phyloP scores from a whole-genome alignment of 345 rosid genomes.

The Eucalyptus erythrocorys region DNA sequence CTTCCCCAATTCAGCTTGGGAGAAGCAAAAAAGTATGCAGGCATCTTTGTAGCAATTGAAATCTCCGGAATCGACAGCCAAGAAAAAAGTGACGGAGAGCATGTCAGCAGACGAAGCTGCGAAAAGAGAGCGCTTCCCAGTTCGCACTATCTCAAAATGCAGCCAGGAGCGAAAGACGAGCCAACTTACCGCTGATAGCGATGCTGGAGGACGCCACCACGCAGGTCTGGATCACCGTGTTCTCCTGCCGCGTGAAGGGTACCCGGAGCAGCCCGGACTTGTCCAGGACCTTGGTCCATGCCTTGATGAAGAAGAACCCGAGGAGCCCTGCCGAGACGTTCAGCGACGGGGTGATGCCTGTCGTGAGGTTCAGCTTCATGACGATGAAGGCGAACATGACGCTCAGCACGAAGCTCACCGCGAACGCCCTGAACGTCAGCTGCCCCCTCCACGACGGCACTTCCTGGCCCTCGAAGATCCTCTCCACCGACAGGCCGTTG shows the following conservation, averaged over 20 bases:
- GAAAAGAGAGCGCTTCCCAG: neutral
- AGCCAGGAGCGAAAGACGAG: neutral
- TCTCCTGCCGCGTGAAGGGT: slow-evolving; percentile 15
- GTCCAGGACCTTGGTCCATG: slow-evolving; percentile 1
- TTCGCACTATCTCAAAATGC: neutral
- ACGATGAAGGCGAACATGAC: slow-evolving; percentile 6
- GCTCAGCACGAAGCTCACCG: slow-evolving; percentile 1
- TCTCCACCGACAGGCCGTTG: neutral
- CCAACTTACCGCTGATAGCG: neutral
- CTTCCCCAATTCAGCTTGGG: neutral
- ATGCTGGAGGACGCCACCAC: slow-evolving; percentile 9
- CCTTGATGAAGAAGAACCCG: slow-evolving; percentile 9
- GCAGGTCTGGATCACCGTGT: slow-evolving; percentile 14
- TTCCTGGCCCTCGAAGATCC: neutral
- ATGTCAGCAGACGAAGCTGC: neutral
- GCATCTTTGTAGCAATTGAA: neutral
- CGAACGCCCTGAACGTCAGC: slow-evolving; percentile 1
- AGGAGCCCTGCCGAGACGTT: slow-evolving; percentile 8
- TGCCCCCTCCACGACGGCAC: slow-evolving; percentile 6
- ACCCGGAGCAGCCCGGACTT: neutral
- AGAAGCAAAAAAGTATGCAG: neutral
- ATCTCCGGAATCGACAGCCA: neutral
- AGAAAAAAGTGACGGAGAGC: neutral
- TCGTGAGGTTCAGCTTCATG: slow-evolving; percentile 6
- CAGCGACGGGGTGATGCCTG: slow-evolving; percentile 4